Conservation (phyloP, 1,139 yeast species). For the Pichia sp. region DNA sequence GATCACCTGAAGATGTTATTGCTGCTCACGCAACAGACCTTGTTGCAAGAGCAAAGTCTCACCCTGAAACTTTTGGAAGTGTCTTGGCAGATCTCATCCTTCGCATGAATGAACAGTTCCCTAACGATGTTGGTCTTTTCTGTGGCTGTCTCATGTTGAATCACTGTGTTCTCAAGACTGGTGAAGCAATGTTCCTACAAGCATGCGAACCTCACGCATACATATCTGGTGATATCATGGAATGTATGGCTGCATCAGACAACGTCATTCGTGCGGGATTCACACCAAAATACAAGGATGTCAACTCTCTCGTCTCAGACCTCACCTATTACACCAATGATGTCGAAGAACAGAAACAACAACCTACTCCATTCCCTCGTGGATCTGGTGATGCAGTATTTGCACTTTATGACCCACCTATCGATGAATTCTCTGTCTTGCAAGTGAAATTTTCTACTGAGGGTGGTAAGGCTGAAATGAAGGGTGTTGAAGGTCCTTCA, state of each 20-base stretch:
- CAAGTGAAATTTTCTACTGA: conserved; percentile 53
- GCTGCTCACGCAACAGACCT: conserved; percentile 48
- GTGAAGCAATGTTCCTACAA: conserved; percentile 94
- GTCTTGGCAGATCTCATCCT: conserved; percentile 65
- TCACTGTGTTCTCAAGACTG: conserved; percentile 76
- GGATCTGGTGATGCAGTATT: conserved; percentile 62
- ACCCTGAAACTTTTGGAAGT: conserved; percentile 44
- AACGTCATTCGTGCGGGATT: conserved; percentile 98
- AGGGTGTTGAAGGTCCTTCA: conserved; percentile 77
- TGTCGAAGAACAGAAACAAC: conserved; percentile 88
- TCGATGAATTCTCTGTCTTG: conserved; percentile 88
- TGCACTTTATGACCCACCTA: conserved; percentile 87
- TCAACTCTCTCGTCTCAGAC: conserved; percentile 79
- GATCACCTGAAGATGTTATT: conserved; percentile 53
- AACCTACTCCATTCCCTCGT: conserved; percentile 53
- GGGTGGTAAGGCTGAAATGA: conserved; percentile 38
- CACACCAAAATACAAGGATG: conserved; percentile 97
- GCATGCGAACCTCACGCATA: conserved; percentile 99
- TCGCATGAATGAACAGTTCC: conserved; percentile 80
- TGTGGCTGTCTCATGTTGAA: conserved; percentile 92
- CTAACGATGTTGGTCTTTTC: conserved; percentile 88
- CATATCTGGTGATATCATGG: conserved; percentile 93
- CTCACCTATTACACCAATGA: conserved; percentile 85
- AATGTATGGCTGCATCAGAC: conserved; percentile 99
- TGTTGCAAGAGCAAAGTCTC: conserved; percentile 50